Evolutionary conservation across 352 stramenopile genomes (phyloP).

Genomic region (Globisporangium megalacanthum): DNA sequence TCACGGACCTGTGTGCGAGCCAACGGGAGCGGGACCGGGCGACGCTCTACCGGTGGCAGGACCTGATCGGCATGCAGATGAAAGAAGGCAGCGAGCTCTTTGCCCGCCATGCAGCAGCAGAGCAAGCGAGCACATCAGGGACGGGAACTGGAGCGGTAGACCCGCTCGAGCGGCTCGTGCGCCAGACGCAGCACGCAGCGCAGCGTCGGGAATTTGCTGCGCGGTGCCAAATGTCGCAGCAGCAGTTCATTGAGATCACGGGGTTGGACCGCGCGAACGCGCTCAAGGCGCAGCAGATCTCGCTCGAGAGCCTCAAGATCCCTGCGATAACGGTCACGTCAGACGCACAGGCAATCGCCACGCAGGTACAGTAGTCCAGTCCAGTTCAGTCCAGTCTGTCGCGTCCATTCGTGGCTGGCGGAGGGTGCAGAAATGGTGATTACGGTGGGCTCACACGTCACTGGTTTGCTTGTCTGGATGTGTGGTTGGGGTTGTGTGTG

Average conservation of each 20-base stretch:
- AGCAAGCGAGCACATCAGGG: constrained; percentile 26
- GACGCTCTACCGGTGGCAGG: constrained; percentile 75
- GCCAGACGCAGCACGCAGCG: constrained; percentile 61
- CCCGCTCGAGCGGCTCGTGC: constrained; percentile 35
- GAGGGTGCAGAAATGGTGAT: too few relatives aligned
- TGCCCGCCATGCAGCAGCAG: constrained; percentile 38
- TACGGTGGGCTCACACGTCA: too few relatives aligned
- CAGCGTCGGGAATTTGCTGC: constrained; percentile 59
- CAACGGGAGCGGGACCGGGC: constrained; percentile 61
- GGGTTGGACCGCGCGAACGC: constrained; percentile 56
- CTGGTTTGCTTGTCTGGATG: not conserved
- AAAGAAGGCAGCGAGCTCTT: constrained; percentile 74
- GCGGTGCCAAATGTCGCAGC: constrained; percentile 68
- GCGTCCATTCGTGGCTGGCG: not conserved
- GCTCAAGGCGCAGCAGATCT: constrained; percentile 64
- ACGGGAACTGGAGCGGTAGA: constrained; percentile 18
- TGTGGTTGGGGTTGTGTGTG: not conserved
- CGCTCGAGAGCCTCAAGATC: constrained; percentile 67
- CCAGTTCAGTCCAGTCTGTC: too few relatives aligned
- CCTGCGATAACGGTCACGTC: constrained; percentile 58
- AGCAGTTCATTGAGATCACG: constrained; percentile 75
- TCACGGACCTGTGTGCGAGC: constrained; percentile 49
- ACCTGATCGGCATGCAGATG: constrained; percentile 78
- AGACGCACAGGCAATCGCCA: constrained; percentile 30
- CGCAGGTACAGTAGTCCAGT: constrained; percentile 32